These are phyloP conservation scores for Chlamydomonas urium DNA, from an alignment of 139 green algal species.

Conservation along the genomic window DNA sequence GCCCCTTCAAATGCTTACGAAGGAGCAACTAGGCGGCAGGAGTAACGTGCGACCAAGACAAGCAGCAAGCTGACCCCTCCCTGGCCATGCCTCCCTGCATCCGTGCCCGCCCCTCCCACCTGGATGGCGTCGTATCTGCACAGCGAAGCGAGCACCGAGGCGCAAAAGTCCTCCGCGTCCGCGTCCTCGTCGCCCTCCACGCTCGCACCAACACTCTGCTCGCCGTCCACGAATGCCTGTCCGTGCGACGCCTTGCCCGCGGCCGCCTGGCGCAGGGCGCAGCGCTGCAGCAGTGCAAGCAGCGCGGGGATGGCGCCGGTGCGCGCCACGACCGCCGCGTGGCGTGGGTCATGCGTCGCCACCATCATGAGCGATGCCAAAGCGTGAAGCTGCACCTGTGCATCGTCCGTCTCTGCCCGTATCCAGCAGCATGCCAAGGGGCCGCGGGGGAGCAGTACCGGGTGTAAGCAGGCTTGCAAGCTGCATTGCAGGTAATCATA, in stretches of 20 bases:
- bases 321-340: slow-evolving; percentile 34
- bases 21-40: too few species aligned
- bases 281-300: background rate
- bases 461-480: background rate
- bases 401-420: slow-evolving; percentile 8
- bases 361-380: slow-evolving; percentile 36
- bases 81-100: too few species aligned
- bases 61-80: too few species aligned
- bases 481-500: background rate
- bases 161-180: background rate
- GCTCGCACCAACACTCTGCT: background rate
- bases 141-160: background rate
- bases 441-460: too few species aligned
- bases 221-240: background rate
- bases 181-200: background rate
- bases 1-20: too few species aligned
- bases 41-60: too few species aligned
- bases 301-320: background rate
- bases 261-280: background rate
- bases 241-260: background rate
- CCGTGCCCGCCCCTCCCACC: too few species aligned
- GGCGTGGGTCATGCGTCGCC: slow-evolving; percentile 22
- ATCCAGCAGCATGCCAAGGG: too few species aligned
- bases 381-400: slow-evolving; percentile 15
- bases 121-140: background rate